phyloP scores from a whole-genome alignment of 2,329 filamentous ascomycete genomes.

The Arthrobotrys conoides region DNA sequence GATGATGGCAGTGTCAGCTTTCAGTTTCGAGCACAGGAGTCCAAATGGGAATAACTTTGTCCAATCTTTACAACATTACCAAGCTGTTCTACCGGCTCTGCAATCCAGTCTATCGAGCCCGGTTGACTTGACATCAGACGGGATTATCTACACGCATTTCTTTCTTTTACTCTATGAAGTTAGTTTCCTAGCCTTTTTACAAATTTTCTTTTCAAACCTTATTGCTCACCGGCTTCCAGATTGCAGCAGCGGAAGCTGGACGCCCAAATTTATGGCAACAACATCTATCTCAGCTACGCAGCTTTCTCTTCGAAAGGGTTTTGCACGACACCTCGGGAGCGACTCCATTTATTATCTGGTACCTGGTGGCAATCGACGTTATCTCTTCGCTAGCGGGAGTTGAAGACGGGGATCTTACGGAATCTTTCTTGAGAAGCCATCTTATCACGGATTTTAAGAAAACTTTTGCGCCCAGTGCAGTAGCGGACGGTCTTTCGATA shows the following conservation, averaged over 20 bases:
- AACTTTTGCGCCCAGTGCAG: slow-evolving; percentile 44
- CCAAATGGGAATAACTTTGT: slow-evolving; percentile 67
- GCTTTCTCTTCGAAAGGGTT: slow-evolving; percentile 70
- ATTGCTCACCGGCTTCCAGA: slow-evolving; percentile 65
- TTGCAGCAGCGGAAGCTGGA: slow-evolving; percentile 69
- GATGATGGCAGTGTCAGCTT: slow-evolving; percentile 73
- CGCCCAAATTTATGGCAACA: slow-evolving; percentile 72
- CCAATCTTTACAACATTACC: slow-evolving; percentile 72
- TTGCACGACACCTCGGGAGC: slow-evolving; percentile 69
- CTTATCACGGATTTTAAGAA: slow-evolving; percentile 68
- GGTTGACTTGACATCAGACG: slow-evolving; percentile 72
- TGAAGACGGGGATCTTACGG: slow-evolving; percentile 71
- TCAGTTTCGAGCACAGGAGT: slow-evolving; percentile 70
- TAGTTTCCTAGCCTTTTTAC: slow-evolving; percentile 65
- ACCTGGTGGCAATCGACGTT: slow-evolving; percentile 72
- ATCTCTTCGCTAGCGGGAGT: slow-evolving; percentile 72
- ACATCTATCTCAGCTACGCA: slow-evolving; percentile 71
- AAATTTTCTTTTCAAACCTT: slow-evolving; percentile 37
- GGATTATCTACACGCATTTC: slow-evolving; percentile 73
- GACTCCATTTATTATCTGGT: slow-evolving; percentile 72
- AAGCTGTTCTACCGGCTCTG: slow-evolving; percentile 71
- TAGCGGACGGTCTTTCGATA: slow-evolving; percentile 64
- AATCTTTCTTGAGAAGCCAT: slow-evolving; percentile 69
- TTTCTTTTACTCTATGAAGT: slow-evolving; percentile 73
- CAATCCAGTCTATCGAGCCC: slow-evolving; percentile 68